phyloP scores from a whole-genome alignment of 202 grass and related monocot species.

The Miscanthus sacchariflorus region DNA sequence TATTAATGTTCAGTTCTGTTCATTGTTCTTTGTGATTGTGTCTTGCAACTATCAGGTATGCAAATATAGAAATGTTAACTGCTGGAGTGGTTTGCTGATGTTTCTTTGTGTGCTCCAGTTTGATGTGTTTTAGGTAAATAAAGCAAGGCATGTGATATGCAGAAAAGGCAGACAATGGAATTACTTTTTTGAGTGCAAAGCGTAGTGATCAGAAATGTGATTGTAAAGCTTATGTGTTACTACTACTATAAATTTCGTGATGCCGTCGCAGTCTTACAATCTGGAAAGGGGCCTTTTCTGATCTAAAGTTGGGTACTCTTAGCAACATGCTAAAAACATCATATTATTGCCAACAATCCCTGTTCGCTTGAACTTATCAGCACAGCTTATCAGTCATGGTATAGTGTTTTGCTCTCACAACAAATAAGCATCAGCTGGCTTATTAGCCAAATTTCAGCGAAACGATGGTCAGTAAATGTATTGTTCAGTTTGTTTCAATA shows the following conservation, averaged over 20 bases:
- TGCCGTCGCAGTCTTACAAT: neutral
- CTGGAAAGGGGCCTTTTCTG: neutral
- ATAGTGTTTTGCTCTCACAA: too few relatives aligned
- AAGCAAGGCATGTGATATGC: conserved; percentile 19
- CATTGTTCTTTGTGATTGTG: conserved; percentile 4
- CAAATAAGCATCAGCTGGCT: too few relatives aligned
- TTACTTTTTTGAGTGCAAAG: conserved; percentile 3
- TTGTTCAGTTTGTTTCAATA: neutral
- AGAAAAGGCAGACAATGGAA: neutral
- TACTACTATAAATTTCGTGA: neutral
- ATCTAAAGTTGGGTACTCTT: neutral
- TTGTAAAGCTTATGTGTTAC: conserved; percentile 5
- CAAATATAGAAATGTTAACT: neutral
- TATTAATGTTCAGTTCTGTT: neutral
- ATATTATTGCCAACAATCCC: neutral
- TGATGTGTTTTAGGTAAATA: conserved; percentile 30
- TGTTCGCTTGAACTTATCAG: too few relatives aligned
- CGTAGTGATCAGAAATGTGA: conserved; percentile 7
- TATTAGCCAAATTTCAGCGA: too few relatives aligned
- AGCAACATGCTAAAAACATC: conserved; percentile 1
- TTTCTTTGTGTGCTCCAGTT: conserved; percentile 10
- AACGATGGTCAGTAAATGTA: too few relatives aligned
- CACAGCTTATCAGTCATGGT: too few relatives aligned
- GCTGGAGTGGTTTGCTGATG: conserved; percentile 11
- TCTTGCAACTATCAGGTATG: neutral